Percentiles rank a stretch among this genome's conserved stretches.
phyloP scores from a whole-genome alignment of 345 rosid species.

The Melastoma malabathricum region DNA sequence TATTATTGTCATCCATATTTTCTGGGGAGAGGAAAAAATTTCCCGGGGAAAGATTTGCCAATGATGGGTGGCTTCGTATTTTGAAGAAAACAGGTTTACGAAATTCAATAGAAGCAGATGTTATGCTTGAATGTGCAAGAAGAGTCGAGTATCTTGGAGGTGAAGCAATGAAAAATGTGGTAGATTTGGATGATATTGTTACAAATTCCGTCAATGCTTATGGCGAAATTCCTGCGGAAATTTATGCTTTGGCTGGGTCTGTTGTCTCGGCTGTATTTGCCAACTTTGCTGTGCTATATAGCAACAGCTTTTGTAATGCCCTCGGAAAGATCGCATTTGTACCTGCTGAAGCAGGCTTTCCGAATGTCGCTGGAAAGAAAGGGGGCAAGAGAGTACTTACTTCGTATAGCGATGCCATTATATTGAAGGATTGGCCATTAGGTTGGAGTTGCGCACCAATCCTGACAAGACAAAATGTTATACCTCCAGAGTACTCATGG shows the following conservation, averaged over 20 bases:
- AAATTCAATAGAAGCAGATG: slow-evolving; percentile 59
- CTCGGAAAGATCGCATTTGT: slow-evolving; percentile 68
- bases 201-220: slow-evolving; percentile 23
- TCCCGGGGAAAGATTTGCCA: slow-evolving; percentile 87
- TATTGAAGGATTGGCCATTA: slow-evolving; percentile 82
- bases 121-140: slow-evolving; percentile 80
- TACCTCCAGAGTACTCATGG: slow-evolving; percentile 90
- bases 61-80: slow-evolving; percentile 79
- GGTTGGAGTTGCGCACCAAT: slow-evolving; percentile 86
- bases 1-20: slow-evolving; percentile 66
- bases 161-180: slow-evolving; percentile 33
- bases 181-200: slow-evolving; percentile 47
- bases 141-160: slow-evolving; percentile 62
- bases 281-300: slow-evolving; percentile 71
- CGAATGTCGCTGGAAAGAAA: slow-evolving; percentile 46
- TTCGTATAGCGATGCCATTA: slow-evolving; percentile 60
- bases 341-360: slow-evolving; percentile 83
- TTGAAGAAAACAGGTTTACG: slow-evolving; percentile 69
- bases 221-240: slow-evolving; percentile 52
- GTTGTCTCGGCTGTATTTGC: slow-evolving; percentile 67
- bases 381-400: slow-evolving; percentile 72
- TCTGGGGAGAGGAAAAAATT: slow-evolving; percentile 69
- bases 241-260: slow-evolving; percentile 72
- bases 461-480: slow-evolving; percentile 52
- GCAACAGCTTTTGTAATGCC: slow-evolving; percentile 62